A percentile compares a stretch with the other conserved stretches of the same genome.
phyloP scores from a whole-genome alignment of 441 rosid species.

The Biscutella laevigata region DNA sequence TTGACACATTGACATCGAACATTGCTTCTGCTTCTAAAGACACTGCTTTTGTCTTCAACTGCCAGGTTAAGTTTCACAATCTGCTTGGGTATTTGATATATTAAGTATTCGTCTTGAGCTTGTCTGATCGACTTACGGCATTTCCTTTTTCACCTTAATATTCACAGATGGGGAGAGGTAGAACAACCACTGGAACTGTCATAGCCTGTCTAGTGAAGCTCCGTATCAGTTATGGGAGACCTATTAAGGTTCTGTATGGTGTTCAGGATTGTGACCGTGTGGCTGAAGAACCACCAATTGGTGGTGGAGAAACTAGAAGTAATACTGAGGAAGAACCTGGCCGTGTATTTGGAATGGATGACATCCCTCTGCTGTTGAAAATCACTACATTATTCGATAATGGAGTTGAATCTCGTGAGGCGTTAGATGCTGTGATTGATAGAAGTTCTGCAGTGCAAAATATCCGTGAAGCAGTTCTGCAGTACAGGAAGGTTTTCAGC shows the following conservation, averaged over 20 bases:
- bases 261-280: conserved; percentile 39
- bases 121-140: neutral
- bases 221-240: conserved; percentile 82
- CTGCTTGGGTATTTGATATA: conserved; percentile 5
- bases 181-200: conserved; percentile 98
- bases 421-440: conserved; percentile 88
- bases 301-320: conserved; percentile 83
- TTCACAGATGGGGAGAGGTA: conserved; percentile 97
- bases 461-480: conserved; percentile 87
- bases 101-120: neutral
- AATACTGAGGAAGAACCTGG: conserved; percentile 43
- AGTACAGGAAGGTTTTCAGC: conserved; percentile 77
- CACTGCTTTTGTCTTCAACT: conserved; percentile 94
- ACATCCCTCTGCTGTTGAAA: conserved; percentile 79
- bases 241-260: conserved; percentile 57
- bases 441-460: conserved; percentile 96
- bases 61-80: conserved; percentile 78
- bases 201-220: conserved; percentile 97
- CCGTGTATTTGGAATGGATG: conserved; percentile 82
- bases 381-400: conserved; percentile 88
- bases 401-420: conserved; percentile 91
- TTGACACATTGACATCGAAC: conserved; percentile 67
- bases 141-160: conserved; percentile 17
- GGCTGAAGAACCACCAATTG: conserved; percentile 84
- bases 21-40: conserved; percentile 87